Evolutionary conservation across 306 rosid species (phyloP).

Genomic region (Cyclanthera cordifolia): DNA sequence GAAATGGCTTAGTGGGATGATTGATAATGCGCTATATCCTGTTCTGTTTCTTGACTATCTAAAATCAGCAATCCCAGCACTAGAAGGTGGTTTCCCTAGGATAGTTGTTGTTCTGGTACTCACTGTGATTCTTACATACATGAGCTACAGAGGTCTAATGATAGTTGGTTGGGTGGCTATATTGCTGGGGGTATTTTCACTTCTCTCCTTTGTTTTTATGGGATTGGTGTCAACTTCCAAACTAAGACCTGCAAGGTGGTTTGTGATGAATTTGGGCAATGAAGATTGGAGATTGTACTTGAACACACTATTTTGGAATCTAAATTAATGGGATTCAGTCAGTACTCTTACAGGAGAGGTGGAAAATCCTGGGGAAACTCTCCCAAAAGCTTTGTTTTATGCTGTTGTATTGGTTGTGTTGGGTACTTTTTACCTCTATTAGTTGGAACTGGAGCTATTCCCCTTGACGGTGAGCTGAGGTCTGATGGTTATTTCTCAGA

Average conservation of each 20-base stretch:
- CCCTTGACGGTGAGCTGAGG: conserved; percentile 33
- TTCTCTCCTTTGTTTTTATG: conserved; percentile 51
- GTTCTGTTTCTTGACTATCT: conserved; percentile 51
- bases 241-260: conserved; percentile 43
- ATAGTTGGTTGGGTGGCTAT: conserved; percentile 50
- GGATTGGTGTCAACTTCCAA: conserved; percentile 43
- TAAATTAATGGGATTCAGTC: conserved; percentile 56
- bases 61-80: conserved; percentile 40
- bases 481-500: conserved; percentile 59
- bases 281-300: conserved; percentile 46
- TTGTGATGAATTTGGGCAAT: conserved; percentile 27
- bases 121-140: conserved; percentile 32
- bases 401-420: conserved; percentile 40
- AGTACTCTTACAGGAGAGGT: conserved; percentile 64
- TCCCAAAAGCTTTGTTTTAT: conserved; percentile 47
- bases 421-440: conserved; percentile 47
- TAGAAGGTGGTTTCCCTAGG: conserved; percentile 42
- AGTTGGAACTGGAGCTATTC: conserved; percentile 45
- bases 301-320: conserved; percentile 63
- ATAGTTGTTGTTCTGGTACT: conserved; percentile 15
- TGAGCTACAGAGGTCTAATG: conserved; percentile 42
- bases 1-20: conserved; percentile 67
- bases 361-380: conserved; percentile 41
- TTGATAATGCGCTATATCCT: conserved; percentile 56
- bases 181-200: conserved; percentile 43